phyloP scores from a whole-genome alignment of 2,329 filamentous ascomycete species.

The Colletotrichum melonis region DNA sequence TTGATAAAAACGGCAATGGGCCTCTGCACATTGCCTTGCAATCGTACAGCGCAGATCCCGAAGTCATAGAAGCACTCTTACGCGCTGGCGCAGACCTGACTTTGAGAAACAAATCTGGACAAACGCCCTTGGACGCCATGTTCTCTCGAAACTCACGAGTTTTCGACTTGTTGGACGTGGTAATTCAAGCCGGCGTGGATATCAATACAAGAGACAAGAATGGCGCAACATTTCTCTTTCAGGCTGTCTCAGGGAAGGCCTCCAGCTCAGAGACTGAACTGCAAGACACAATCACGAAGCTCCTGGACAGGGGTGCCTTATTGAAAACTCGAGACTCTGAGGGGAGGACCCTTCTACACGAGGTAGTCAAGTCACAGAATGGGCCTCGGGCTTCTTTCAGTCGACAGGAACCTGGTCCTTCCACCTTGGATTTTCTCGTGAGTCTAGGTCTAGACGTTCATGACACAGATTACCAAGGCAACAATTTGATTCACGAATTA shows the following conservation, averaged over 20 bases:
- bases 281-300: constrained; percentile 7
- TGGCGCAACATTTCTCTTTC: constrained; percentile 38
- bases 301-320: constrained; percentile 36
- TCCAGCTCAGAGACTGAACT: background rate
- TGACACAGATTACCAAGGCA: constrained; percentile 37
- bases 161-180: background rate
- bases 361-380: constrained; percentile 7
- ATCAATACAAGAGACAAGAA: constrained; percentile 36
- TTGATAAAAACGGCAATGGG: constrained; percentile 38
- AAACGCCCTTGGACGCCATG: constrained; percentile 34
- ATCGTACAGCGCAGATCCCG: background rate
- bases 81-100: constrained; percentile 39
- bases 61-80: constrained; percentile 31
- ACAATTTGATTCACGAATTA: constrained; percentile 40
- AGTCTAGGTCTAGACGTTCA: constrained; percentile 24
- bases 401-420: background rate
- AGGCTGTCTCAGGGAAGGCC: background rate
- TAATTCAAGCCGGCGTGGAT: constrained; percentile 40
- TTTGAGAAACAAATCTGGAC: constrained; percentile 31
- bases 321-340: constrained; percentile 28
- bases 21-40: constrained; percentile 36
- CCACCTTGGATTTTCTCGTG: constrained; percentile 25
- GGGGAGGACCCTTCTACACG: constrained; percentile 38
- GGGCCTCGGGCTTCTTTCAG: background rate
- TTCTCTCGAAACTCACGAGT: rapidly evolving